Evolutionary conservation across 768 basidiomycete genomes (phyloP).

Genomic region (Solioccasus polychromus): DNA sequence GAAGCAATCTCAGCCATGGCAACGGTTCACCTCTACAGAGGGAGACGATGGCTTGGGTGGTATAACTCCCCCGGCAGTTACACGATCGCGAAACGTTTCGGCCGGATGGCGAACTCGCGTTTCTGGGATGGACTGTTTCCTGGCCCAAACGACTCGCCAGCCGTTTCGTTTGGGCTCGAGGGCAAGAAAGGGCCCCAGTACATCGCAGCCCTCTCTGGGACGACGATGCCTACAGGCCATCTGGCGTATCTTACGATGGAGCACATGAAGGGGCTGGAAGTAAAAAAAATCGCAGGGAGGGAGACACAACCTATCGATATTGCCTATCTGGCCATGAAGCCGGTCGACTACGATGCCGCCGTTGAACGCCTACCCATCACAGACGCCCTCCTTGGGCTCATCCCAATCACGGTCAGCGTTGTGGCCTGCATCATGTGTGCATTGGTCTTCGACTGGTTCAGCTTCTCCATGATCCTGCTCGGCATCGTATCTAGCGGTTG

Average conservation of each 20-base stretch:
- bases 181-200: constrained; percentile 30
- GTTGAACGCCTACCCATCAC: background rate
- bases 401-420: constrained; percentile 26
- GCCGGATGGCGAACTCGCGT: constrained; percentile 27
- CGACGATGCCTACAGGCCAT: constrained; percentile 26
- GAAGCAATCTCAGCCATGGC: constrained; percentile 37
- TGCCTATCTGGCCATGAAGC: constrained; percentile 19
- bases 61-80: constrained; percentile 37
- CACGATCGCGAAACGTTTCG: constrained; percentile 31
- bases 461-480: constrained; percentile 31
- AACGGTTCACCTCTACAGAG: constrained; percentile 29
- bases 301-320: constrained; percentile 11
- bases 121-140: constrained; percentile 36
- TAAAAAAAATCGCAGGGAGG: background rate
- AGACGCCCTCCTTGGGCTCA: constrained; percentile 11
- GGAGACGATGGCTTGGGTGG: constrained; percentile 34
- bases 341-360: background rate
- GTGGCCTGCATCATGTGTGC: constrained; percentile 25
- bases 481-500: constrained; percentile 31
- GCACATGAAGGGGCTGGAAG: background rate
- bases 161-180: constrained; percentile 27
- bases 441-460: constrained; percentile 26
- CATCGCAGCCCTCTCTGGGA: constrained; percentile 30
- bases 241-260: constrained; percentile 26
- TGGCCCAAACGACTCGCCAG: constrained; percentile 24